Conservation (phyloP, 345 rosid genomes). For the Populus pruinosa region DNA sequence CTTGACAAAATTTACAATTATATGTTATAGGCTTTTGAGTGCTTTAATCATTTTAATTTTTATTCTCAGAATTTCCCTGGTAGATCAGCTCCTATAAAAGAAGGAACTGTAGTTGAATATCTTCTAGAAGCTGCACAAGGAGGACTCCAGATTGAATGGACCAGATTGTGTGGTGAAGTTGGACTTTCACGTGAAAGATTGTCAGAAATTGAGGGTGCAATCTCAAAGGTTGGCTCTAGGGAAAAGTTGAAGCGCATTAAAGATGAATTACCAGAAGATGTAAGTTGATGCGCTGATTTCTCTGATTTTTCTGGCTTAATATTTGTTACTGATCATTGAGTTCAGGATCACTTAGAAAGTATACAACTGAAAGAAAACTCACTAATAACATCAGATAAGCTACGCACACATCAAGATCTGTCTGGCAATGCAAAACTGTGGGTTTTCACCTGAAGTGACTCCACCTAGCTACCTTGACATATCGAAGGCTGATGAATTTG, state of each 20-base stretch:
- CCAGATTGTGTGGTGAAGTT: conserved; percentile 33
- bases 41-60: neutral
- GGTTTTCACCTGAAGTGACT: conserved; percentile 23
- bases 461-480: neutral
- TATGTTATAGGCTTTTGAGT: neutral
- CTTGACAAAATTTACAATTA: neutral
- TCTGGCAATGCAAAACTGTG: conserved; percentile 30
- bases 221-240: conserved; percentile 36
- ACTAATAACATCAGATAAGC: conserved; percentile 32
- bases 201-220: conserved; percentile 33
- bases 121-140: conserved; percentile 40
- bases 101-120: conserved; percentile 39
- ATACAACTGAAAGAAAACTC: neutral
- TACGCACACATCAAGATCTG: conserved; percentile 38
- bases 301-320: neutral
- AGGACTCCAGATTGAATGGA: conserved; percentile 36
- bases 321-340: neutral
- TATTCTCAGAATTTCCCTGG: conserved; percentile 31
- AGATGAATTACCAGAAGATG: conserved; percentile 43
- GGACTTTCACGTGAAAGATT: conserved; percentile 29
- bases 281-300: conserved; percentile 15
- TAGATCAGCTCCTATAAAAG: conserved; percentile 48
- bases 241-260: conserved; percentile 47
- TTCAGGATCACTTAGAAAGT: conserved; percentile 1
- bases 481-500: conserved; percentile 4